These are phyloP conservation scores for Acanthamoeba triangularis DNA, from an alignment of 208 protist species.

Conservation along the genomic window DNA sequence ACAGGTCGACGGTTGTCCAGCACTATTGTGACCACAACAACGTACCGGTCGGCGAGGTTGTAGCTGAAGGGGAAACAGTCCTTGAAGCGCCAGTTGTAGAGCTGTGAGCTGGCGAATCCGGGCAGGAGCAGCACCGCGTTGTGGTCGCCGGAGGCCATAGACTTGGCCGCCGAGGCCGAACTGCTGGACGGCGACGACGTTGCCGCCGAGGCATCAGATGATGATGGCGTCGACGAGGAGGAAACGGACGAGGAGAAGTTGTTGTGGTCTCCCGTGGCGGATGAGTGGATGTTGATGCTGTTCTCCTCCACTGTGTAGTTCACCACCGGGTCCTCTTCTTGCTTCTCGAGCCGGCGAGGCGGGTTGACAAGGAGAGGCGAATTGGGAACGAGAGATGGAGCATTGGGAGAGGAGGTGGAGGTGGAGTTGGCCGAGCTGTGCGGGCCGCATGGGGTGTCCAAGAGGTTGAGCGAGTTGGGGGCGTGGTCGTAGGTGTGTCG, in stretches of 20 bases:
- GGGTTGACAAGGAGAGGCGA: neutral
- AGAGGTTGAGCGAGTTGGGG: no score
- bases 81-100: conserved; percentile 48
- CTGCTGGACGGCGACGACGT: neutral
- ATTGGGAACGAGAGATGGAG: no score
- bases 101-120: conserved; percentile 5
- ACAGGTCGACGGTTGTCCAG: no score
- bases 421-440: neutral
- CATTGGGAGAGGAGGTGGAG: neutral
- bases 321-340: neutral
- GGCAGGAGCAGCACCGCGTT: neutral
- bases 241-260: neutral
- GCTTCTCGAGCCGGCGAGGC: neutral
- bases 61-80: conserved; percentile 42
- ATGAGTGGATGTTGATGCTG: neutral
- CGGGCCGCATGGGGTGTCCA: no score
- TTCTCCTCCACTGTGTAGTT: neutral
- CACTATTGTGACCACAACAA: no score
- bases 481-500: no score
- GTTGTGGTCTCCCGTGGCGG: neutral
- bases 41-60: conserved; percentile 23
- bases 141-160: conserved; percentile 31
- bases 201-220: neutral
- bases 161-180: neutral
- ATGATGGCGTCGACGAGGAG: neutral